Evolutionary conservation across 257 asterid species (phyloP), one percentile per base, ranked within the genome.

Genomic region (Forsythia suspensa): DNA sequence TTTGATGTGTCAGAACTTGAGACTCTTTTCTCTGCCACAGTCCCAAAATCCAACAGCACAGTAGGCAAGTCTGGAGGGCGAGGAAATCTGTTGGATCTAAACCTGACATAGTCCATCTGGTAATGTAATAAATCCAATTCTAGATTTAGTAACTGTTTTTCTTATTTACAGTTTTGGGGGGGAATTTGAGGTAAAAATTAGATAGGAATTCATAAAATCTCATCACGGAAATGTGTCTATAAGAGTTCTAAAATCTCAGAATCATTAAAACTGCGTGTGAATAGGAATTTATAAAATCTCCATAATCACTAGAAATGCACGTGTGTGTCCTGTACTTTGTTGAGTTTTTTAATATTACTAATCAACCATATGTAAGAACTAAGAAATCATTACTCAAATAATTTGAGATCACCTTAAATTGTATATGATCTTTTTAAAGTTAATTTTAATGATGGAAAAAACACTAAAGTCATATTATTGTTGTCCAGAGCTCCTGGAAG

Each of bases 1-100:
- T 94, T 96, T 83, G 99, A 96, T 85, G 94, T 94, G 38, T 89
- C 93, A 66, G 99, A 96, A 85, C 92, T 96, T 46, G 99, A 96
- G 89, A 81, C 90, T 80, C 97, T 96, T 75, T 96, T 96, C 95
- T 92, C 99, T 83, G 96, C 97, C 76, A 84, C 75, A 72, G 96
- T 90, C 76, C 96, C 98, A 70, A 94, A 92, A 91, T 83, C 98
- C 18, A 95, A 88, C 78, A 74, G 80, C 79, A 87, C 87, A 36
- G 95, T 92, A 80, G 86, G 90, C 51, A 96, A 92, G 86, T 77
- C 93, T 82, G 97, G 97, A 73, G 97, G 91, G 70, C 90, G 95
- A 84, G 96, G 84, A 94, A 94, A 66, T 91, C 99, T 77, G 89
- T 89, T 88, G 99, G 97, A 77, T 87, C 98, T 71, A 94, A 94